Evolutionary conservation across 2,329 filamentous ascomycete species (phyloP), one percentile per base, ranked within the genome.

Genomic region (Aureobasidium sp.): DNA sequence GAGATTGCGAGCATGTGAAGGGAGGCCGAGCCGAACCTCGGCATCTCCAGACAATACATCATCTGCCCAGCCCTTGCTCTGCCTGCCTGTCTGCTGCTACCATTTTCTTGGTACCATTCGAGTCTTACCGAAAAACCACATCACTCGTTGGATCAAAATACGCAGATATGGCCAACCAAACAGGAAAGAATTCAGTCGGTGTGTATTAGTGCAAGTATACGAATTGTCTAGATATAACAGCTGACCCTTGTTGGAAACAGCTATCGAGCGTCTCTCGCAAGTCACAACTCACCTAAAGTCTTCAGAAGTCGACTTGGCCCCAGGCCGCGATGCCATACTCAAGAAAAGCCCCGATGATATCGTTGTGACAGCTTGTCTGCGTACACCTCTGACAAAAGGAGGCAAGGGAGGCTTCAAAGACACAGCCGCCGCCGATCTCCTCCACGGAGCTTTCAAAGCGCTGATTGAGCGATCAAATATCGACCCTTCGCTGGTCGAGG

Each of bases 381-480:
- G 94, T 70, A 96, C 91, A 17, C 85, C 94, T 70, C 86, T 97
- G 76, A 96, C 91, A 67, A 95, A 91, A 77, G 93, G 91, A 68
- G 91, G 92, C 70, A 92, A 91, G 78, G 94, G 94, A 68, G 88
- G 86, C 54, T 94, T 99, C 82, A 97, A 97, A 81, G 94, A 97
- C 77, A 97, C 94, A 9, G 82, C 85, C 61, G 90, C 89, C 7
- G 84, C 91, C 44, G 93, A 97, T 75, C 81, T 97, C 65, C 86
- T 97, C 70, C 85, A 86, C 56, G 91, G 90, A 68, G 87, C 91
- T 50, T 87, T 97, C 77, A 88, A 86, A 77, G 86, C 86, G 63
- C 79, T 97, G 66, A 82, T 97, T 72, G 81, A 89, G 62, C 89
- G 91, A 69, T 97, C 92, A 67, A 86, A 86, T 67, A 95, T 97